Evolutionary conservation across 2,329 filamentous ascomycete species (phyloP).

Genomic region (Alternaria alternata): DNA sequence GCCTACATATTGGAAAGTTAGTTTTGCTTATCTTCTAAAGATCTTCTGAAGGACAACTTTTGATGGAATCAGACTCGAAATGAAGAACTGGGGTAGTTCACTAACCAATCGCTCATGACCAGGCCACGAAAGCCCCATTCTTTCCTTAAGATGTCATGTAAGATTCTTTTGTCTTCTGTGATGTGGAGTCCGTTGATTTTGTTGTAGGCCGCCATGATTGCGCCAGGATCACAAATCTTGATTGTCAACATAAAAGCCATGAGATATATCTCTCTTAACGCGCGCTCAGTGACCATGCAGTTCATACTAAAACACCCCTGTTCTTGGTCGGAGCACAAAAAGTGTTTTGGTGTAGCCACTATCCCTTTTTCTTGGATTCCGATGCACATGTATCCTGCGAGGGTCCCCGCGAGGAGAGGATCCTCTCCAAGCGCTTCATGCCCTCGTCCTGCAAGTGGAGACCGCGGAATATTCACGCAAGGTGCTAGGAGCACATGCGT

Average conservation of each 20-base stretch:
- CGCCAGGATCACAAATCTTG: slow-evolving; percentile 55
- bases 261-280: slow-evolving; percentile 64
- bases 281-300: slow-evolving; percentile 66
- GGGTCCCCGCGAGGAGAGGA: slow-evolving; percentile 5
- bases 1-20: neutral
- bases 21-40: neutral
- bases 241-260: slow-evolving; percentile 72
- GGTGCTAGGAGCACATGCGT: slow-evolving; percentile 17
- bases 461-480: slow-evolving; percentile 37
- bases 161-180: slow-evolving; percentile 26
- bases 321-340: slow-evolving; percentile 70
- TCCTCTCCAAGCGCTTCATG: slow-evolving; percentile 16
- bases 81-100: too few species aligned
- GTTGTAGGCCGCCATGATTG: neutral
- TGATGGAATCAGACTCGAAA: neutral
- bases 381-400: neutral
- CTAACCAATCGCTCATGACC: slow-evolving; percentile 40
- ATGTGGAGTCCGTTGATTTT: neutral
- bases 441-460: slow-evolving; percentile 12
- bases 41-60: neutral
- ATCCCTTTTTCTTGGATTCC: slow-evolving; percentile 57
- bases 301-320: slow-evolving; percentile 67
- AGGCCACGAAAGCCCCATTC: slow-evolving; percentile 56
- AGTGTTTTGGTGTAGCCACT: slow-evolving; percentile 66
- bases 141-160: slow-evolving; percentile 55